Evolutionary conservation across 441 rosid species (phyloP).

Genomic region (Populus hybrid): DNA sequence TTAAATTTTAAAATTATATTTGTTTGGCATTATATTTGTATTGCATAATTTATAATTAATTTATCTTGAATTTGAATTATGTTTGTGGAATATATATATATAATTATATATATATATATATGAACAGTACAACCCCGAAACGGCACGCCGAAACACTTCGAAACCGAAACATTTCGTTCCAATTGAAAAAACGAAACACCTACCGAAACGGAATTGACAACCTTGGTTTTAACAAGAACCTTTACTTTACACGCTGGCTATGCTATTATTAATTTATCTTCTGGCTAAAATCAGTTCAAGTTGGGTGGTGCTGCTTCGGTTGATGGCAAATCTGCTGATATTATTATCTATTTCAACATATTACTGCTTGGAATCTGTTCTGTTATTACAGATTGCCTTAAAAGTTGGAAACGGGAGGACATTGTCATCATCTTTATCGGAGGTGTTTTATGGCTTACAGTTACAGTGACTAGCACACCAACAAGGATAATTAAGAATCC

Average conservation of each 20-base stretch:
- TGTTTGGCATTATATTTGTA: no score
- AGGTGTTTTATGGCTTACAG: neutral
- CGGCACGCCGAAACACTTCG: no score
- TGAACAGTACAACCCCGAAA: no score
- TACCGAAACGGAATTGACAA: no score
- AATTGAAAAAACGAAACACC: no score
- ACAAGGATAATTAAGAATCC: neutral
- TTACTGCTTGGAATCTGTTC: neutral
- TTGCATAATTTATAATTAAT: no score
- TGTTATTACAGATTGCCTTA: neutral
- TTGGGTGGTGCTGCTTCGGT: neutral
- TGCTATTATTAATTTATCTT: neutral
- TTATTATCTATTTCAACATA: neutral
- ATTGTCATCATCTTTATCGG: neutral
- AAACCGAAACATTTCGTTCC: no score
- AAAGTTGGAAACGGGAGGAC: neutral
- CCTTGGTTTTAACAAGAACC: no score
- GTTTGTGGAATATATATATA: no score
- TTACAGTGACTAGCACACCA: neutral
- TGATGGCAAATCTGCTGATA: neutral
- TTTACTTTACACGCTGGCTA: neutral
- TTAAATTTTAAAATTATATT: no score
- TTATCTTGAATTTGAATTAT: no score
- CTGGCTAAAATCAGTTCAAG: neutral
- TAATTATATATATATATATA: no score